A percentile compares a stretch with the other conserved stretches of the same genome.
Conservation (phyloP, 441 rosid species). For the Jatropha podagrica region DNA sequence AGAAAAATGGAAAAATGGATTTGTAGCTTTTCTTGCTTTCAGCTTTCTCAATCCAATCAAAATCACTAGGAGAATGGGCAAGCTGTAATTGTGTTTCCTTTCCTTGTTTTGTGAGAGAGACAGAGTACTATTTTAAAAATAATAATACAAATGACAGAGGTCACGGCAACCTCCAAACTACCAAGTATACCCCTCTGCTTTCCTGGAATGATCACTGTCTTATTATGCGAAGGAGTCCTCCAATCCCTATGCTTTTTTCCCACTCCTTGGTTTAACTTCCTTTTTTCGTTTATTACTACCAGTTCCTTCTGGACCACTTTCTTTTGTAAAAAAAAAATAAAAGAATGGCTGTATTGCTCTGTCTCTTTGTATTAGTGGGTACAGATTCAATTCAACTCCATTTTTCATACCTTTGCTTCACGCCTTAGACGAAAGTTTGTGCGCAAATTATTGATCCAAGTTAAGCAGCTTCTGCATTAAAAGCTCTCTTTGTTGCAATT, state of each 20-base stretch:
- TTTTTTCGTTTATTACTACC: too few relatives aligned
- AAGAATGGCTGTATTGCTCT: not conserved
- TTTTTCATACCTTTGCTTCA: too few relatives aligned
- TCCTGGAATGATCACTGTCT: constrained; percentile 1
- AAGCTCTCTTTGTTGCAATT: too few relatives aligned
- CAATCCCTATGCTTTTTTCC: too few relatives aligned
- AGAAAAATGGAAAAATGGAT: constrained; percentile 17
- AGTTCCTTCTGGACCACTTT: constrained; percentile 7
- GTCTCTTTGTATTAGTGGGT: too few relatives aligned
- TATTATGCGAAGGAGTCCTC: too few relatives aligned
- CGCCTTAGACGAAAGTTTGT: too few relatives aligned
- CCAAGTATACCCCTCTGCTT: constrained; percentile 35
- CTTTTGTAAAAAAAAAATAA: not conserved
- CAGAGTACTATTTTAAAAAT: constrained; percentile 5
- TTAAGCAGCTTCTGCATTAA: too few relatives aligned
- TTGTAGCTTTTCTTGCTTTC: constrained; percentile 17
- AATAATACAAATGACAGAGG: constrained; percentile 22
- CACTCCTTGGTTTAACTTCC: too few relatives aligned
- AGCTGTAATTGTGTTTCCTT: constrained; percentile 21
- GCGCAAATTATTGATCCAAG: too few relatives aligned
- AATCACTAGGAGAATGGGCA: constrained; percentile 21
- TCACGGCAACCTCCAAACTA: constrained; percentile 18
- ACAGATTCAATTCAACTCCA: too few relatives aligned
- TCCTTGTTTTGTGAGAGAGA: constrained; percentile 23
- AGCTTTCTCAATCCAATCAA: constrained; percentile 25